phyloP scores from a whole-genome alignment of 305 asterid species.

The Fraxinus paxiana region DNA sequence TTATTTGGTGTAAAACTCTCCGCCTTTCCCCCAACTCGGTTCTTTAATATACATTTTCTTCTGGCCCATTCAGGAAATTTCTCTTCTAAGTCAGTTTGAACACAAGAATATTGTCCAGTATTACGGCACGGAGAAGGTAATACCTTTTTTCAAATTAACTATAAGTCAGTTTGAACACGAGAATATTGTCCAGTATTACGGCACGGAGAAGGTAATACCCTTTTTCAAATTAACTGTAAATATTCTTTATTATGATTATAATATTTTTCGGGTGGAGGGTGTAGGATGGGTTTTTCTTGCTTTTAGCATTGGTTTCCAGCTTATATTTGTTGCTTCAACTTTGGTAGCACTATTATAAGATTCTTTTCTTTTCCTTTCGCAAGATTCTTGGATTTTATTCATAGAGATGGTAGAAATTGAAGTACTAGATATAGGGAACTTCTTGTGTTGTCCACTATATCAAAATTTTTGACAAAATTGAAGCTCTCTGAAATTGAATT shows the following conservation, averaged over 20 bases:
- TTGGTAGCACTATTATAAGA: neutral
- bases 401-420: neutral
- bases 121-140: constrained; percentile 56
- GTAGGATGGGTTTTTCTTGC: neutral
- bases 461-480: neutral
- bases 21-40: neutral
- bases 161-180: constrained; percentile 59
- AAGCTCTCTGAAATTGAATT: neutral
- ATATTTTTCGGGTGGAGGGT: neutral
- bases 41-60: neutral
- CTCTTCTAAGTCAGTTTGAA: constrained; percentile 76
- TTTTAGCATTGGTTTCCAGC: neutral
- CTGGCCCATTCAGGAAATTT: constrained; percentile 62
- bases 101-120: constrained; percentile 18
- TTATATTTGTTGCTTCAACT: neutral
- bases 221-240: constrained; percentile 1
- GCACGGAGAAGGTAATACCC: constrained; percentile 58
- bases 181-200: neutral
- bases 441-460: neutral
- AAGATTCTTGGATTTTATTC: neutral
- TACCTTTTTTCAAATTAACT: constrained; percentile 13
- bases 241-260: neutral
- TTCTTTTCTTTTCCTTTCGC: constrained; percentile 4
- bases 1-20: neutral
- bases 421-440: neutral